phyloP scores from a whole-genome alignment of 805 yeast species.

The Debaryomyces castellii region DNA sequence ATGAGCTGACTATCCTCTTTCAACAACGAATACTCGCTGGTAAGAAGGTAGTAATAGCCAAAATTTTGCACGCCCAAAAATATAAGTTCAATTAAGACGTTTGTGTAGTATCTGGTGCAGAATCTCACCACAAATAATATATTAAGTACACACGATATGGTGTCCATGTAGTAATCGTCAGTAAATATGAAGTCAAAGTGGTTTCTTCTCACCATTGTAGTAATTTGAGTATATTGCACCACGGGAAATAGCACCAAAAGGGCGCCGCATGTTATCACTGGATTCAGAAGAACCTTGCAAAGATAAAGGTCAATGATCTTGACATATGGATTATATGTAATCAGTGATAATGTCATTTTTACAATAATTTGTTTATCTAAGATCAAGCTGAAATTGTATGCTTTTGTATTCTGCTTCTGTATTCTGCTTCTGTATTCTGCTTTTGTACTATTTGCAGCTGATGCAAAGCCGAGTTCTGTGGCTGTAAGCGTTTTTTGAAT shows the following conservation, averaged over 20 bases:
- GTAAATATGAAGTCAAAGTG: slow-evolving; percentile 8
- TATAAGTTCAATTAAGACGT: slow-evolving; percentile 15
- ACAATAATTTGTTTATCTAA: too few relatives aligned
- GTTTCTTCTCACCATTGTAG: not conserved
- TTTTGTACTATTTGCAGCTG: not conserved
- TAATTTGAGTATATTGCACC: slow-evolving; percentile 3
- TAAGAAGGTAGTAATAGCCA: slow-evolving; percentile 13
- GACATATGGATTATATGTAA: slow-evolving; percentile 9
- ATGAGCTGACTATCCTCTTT: not conserved
- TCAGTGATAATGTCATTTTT: not conserved
- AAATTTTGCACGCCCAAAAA: slow-evolving; percentile 21
- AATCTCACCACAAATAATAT: slow-evolving; percentile 29
- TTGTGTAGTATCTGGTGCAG: slow-evolving; percentile 9
- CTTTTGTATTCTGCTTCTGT: not conserved
- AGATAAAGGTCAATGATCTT: slow-evolving; percentile 16
- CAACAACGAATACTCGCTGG: slow-evolving; percentile 3
- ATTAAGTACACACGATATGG: slow-evolving; percentile 25
- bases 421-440: not conserved
- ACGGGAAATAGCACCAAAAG: not conserved
- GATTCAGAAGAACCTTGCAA: slow-evolving; percentile 20
- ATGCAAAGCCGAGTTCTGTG: not conserved
- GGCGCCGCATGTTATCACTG: slow-evolving; percentile 14
- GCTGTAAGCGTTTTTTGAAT: not conserved
- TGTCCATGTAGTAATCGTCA: slow-evolving; percentile 16
- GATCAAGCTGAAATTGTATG: too few relatives aligned